These are phyloP conservation scores for Aureobasidium sp. DNA, from an alignment of 2,329 filamentous ascomycete species.

Conservation along the genomic window DNA sequence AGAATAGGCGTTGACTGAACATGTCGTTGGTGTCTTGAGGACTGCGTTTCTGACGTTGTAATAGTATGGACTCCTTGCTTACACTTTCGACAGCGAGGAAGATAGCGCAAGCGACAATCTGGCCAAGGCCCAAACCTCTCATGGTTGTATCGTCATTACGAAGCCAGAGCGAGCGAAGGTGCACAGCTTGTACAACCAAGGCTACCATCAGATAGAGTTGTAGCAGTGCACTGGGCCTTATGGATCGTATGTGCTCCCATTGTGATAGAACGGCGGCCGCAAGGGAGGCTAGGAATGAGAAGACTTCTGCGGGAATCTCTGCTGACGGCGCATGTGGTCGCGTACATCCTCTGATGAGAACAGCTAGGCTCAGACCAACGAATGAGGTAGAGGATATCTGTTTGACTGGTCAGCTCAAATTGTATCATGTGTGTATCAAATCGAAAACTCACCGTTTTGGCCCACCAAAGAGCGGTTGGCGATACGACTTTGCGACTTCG, in stretches of 20 bases:
- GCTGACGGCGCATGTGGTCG: conserved; percentile 4
- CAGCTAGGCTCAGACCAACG: conserved; percentile 20
- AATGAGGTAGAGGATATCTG: conserved; percentile 17
- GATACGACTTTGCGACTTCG: conserved; percentile 19
- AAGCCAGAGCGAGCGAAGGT: conserved; percentile 23
- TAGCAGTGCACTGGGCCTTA: conserved; percentile 23
- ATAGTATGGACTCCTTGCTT: conserved; percentile 21
- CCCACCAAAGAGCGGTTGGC: conserved; percentile 19
- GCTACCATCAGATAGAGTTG: conserved; percentile 24
- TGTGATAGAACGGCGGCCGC: conserved; percentile 20
- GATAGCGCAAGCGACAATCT: conserved; percentile 20
- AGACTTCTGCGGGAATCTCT: conserved; percentile 22
- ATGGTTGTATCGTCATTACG: conserved; percentile 18
- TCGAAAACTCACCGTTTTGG: conserved; percentile 18
- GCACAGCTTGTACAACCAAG: conserved; percentile 23
- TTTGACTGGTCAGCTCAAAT: background rate
- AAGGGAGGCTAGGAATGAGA: conserved; percentile 21
- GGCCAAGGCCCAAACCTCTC: conserved; percentile 15
- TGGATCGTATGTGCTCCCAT: conserved; percentile 23
- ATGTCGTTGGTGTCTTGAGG: conserved; percentile 32
- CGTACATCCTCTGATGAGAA: conserved; percentile 17
- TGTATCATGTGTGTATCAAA: background rate
- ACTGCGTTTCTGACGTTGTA: conserved; percentile 18
- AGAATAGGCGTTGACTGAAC: conserved; percentile 29
- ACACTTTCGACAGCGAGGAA: conserved; percentile 24